These are phyloP conservation scores for Lomentospora prolificans DNA, from an alignment of 2,329 filamentous ascomycete genomes.

Conservation along the genomic window DNA sequence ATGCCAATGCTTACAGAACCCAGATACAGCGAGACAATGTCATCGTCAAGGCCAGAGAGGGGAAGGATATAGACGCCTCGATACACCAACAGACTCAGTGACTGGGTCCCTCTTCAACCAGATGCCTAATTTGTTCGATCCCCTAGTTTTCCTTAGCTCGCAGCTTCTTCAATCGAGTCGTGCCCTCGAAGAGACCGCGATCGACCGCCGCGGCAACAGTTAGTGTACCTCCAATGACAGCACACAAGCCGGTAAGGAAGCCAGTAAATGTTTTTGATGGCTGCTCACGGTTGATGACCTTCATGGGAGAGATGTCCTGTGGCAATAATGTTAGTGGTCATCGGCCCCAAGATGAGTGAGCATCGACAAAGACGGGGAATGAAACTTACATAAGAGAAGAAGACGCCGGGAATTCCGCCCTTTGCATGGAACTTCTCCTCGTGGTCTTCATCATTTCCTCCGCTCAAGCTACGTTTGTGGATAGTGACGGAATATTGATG, in stretches of 20 bases:
- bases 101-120: background rate
- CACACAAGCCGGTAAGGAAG: constrained; percentile 89
- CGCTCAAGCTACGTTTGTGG: constrained; percentile 79
- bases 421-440: constrained; percentile 82
- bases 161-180: constrained; percentile 76
- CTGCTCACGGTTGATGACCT: constrained; percentile 94
- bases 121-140: background rate
- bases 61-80: background rate
- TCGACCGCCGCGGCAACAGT: constrained; percentile 94
- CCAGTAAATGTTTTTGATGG: constrained; percentile 80
- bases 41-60: background rate
- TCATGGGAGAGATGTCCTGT: constrained; percentile 97
- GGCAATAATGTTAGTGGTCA: constrained; percentile 16
- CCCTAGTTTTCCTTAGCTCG: constrained; percentile 51
- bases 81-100: background rate
- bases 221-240: constrained; percentile 86
- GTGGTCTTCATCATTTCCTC: constrained; percentile 77
- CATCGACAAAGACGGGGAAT: no score
- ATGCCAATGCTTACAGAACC: constrained; percentile 3
- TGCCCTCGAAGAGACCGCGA: constrained; percentile 82
- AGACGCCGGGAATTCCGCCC: constrained; percentile 92
- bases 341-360: no score
- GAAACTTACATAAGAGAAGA: constrained; percentile 85
- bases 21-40: background rate
- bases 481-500: constrained; percentile 98